Base-by-base conservation (phyloP, 768 basidiomycete species). In the Pseudohyphozyma bogoriensis region DNA sequence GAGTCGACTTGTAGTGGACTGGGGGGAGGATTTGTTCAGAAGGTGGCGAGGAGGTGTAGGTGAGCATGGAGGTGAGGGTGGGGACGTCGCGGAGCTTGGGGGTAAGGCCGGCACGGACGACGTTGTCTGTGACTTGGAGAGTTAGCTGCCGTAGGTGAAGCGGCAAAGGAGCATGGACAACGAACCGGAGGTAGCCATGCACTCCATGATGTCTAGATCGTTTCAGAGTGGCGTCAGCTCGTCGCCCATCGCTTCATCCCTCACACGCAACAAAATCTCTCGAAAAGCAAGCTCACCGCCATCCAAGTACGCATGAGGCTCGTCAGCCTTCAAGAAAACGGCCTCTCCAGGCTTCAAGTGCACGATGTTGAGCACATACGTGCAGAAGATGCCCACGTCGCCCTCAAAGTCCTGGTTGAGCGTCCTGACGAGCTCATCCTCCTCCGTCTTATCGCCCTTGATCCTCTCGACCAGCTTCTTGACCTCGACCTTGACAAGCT, bases 81-180 rank as follows among this genome's bases (percentile, higher is more conserved):
- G 84, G 83, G 37, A 99, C 84, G 73, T 99, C 95, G 55, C 95
- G 85, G 35, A 89, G 80, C 75, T 99, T 99, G 2, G 95, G 93
- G 0, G 95, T 99, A 42, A 99, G 83, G 18, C 95, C 95, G 10
- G 95, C 95, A 35, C 95, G 88, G 65, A 99, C 92, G 73, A 99
- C 95, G 73, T 97, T 97, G 77, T 99, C 95, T 60, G 72, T 62
- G 29, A 16, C n/a, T n/a, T n/a, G 24, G 26, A 26, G 49, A 16
- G 22, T 26, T 26, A 26, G 20, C n/a, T n/a, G n/a, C 18, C 31
- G 4, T 4, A 20, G 28, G 35, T 24, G 36, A 4, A n/a, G 39
- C 26, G 46, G 12, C 0, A 12, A 15, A 37, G 12, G 10, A 31
- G 56, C 15, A 15, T 12, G 5, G n/a, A n/a, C n/a, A n/a, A 52